phyloP scores from a whole-genome alignment of 305 asterid species.

The Withania somnifera region DNA sequence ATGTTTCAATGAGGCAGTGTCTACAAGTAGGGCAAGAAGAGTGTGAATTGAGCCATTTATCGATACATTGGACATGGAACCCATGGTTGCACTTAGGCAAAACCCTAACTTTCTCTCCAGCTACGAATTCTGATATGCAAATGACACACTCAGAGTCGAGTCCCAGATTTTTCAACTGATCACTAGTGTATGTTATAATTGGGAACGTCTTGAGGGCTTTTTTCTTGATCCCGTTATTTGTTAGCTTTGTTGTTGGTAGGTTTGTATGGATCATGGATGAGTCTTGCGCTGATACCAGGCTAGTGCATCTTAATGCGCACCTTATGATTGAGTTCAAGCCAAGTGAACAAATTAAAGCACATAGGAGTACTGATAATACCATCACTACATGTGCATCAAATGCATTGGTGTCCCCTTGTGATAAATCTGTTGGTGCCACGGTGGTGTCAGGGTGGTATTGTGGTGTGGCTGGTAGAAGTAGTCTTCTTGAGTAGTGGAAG shows the following conservation, averaged over 20 bases:
- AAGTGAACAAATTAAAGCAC: conserved; percentile 77
- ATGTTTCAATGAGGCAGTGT: conserved; percentile 58
- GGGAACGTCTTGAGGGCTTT: conserved; percentile 61
- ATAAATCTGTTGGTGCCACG: conserved; percentile 4
- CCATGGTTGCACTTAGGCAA: conserved; percentile 75
- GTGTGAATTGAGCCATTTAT: conserved; percentile 70
- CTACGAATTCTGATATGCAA: conserved; percentile 48
- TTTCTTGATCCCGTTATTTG: conserved; percentile 59
- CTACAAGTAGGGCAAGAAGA: conserved; percentile 84
- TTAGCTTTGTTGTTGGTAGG: conserved; percentile 10
- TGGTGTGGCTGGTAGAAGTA: conserved; percentile 7
- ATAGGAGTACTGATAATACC: conserved; percentile 65
- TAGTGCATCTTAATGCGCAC: conserved; percentile 58
- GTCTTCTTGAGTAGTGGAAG: conserved; percentile 21
- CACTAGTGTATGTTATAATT: conserved; percentile 29
- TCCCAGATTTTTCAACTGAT: conserved; percentile 30
- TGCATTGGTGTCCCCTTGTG: conserved; percentile 13
- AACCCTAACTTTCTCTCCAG: conserved; percentile 46
- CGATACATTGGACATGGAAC: conserved; percentile 64
- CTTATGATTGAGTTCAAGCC: conserved; percentile 62
- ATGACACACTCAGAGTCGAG: conserved; percentile 54
- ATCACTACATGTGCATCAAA: conserved; percentile 70
- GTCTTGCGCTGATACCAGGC: conserved; percentile 9
- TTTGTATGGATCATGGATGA: not conserved
- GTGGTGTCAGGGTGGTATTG: conserved; percentile 5